Evolutionary conservation across 169 alveolate species (phyloP).

Genomic region (Plasmodium vivax): DNA sequence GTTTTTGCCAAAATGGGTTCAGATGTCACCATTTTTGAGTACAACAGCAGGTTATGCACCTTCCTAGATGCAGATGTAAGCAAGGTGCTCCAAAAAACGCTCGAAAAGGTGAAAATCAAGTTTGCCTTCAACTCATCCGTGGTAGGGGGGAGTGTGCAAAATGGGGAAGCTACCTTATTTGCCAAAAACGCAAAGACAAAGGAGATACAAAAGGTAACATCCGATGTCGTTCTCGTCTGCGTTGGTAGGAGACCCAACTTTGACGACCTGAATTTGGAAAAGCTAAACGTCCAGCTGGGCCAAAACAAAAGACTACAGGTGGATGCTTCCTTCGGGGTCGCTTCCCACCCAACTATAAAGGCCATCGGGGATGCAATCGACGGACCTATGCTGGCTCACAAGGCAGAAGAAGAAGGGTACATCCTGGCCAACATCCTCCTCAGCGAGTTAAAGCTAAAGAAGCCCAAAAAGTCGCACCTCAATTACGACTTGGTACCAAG

Average conservation of each 20-base stretch:
- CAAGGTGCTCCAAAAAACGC: constrained; percentile 86
- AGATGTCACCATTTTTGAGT: constrained; percentile 84
- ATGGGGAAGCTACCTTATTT: constrained; percentile 79
- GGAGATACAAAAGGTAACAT: constrained; percentile 76
- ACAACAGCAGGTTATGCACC: constrained; percentile 82
- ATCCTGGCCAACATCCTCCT: constrained; percentile 94
- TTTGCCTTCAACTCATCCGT: constrained; percentile 83
- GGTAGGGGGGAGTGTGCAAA: constrained; percentile 77
- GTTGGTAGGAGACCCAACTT: constrained; percentile 98
- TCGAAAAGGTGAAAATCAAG: constrained; percentile 84
- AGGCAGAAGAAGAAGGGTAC: constrained; percentile 98
- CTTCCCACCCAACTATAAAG: constrained; percentile 85
- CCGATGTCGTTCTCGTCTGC: constrained; percentile 93
- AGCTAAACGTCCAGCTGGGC: constrained; percentile 89
- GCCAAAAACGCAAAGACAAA: constrained; percentile 89
- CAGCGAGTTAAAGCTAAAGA: constrained; percentile 84
- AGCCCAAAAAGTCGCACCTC: constrained; percentile 83
- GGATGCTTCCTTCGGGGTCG: constrained; percentile 84
- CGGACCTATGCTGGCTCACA: constrained; percentile 99
- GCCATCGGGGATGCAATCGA: constrained; percentile 98
- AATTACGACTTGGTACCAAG: constrained; percentile 96
- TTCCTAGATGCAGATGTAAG: constrained; percentile 88
- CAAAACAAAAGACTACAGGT: constrained; percentile 88
- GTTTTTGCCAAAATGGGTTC: constrained; percentile 95
- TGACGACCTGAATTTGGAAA: constrained; percentile 92